Conservation (phyloP, 2,329 filamentous ascomycete species). For the Waltergamsia citrina region DNA sequence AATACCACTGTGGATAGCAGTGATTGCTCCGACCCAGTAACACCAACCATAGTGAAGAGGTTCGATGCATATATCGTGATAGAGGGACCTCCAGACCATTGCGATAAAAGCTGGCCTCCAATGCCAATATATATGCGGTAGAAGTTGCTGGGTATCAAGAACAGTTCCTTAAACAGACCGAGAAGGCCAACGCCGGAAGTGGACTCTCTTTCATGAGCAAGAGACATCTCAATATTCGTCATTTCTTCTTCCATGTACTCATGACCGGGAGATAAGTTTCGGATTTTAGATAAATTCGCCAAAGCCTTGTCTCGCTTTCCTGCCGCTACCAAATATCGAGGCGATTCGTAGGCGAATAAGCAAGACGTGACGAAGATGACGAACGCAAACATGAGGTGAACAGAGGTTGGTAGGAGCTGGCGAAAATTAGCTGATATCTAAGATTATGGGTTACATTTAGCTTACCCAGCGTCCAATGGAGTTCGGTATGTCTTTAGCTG, state of each 20-base stretch:
- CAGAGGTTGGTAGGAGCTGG: slow-evolving; percentile 62
- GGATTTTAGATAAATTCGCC: neutral
- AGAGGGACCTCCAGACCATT: slow-evolving; percentile 11
- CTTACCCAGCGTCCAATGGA: neutral
- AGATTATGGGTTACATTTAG: too few relatives aligned
- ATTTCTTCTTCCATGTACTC: slow-evolving; percentile 1
- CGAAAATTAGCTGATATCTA: too few relatives aligned
- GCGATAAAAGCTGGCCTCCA: slow-evolving; percentile 8
- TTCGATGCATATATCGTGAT: slow-evolving; percentile 11
- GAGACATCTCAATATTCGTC: neutral
- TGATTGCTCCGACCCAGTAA: slow-evolving; percentile 6
- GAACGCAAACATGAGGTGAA: slow-evolving; percentile 70
- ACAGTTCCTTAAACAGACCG: neutral
- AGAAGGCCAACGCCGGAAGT: neutral
- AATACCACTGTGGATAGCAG: slow-evolving; percentile 10
- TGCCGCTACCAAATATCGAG: neutral
- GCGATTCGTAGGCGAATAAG: neutral
- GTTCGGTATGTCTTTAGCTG: neutral
- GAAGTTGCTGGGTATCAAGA: slow-evolving; percentile 7
- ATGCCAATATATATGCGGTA: slow-evolving; percentile 15
- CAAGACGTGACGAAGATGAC: slow-evolving; percentile 59
- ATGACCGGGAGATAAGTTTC: neutral
- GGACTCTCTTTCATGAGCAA: neutral
- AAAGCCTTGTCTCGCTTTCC: neutral
- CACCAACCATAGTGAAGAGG: slow-evolving; percentile 11